These are phyloP conservation scores for Westerdykella ornata DNA, from an alignment of 2,329 filamentous ascomycete species.

Conservation along the genomic window DNA sequence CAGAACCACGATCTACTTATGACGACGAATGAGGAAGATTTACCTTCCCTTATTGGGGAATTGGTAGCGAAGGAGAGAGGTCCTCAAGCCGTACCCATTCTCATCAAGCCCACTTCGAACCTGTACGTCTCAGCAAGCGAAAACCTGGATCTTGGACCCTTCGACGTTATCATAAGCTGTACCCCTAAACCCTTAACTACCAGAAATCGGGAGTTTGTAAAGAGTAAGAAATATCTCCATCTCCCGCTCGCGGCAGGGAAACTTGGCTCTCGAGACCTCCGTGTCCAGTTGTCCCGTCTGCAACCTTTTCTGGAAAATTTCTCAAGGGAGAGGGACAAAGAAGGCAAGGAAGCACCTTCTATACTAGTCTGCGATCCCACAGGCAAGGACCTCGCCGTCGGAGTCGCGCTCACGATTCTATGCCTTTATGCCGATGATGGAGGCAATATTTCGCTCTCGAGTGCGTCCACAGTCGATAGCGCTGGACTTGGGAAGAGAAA, in stretches of 20 bases:
- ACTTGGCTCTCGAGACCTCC: constrained; percentile 74
- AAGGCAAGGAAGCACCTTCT: constrained; percentile 1
- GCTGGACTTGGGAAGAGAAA: constrained; percentile 1
- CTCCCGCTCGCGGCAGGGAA: constrained; percentile 67
- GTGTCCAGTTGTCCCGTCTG: constrained; percentile 60
- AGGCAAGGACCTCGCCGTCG: constrained; percentile 74
- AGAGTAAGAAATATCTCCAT: constrained; percentile 45
- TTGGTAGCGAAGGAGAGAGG: constrained; percentile 29
- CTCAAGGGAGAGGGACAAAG: background rate
- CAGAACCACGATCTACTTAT: constrained; percentile 56
- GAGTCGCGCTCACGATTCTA: constrained; percentile 65
- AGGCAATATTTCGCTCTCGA: constrained; percentile 40
- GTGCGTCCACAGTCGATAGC: background rate
- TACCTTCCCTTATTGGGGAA: constrained; percentile 47
- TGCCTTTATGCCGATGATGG: constrained; percentile 65
- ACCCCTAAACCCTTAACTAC: constrained; percentile 36
- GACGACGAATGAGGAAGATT: constrained; percentile 57
- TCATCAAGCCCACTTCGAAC: constrained; percentile 38
- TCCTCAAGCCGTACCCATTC: constrained; percentile 24
- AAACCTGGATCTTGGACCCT: constrained; percentile 32
- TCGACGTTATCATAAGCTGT: constrained; percentile 42
- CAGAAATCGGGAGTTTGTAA: constrained; percentile 14
- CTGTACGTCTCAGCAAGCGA: constrained; percentile 39
- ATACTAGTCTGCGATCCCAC: constrained; percentile 60
- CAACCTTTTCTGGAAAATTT: constrained; percentile 44